Evolutionary conservation across 1,284 basidiomycete genomes (phyloP), one percentile per base, ranked within the genome.

Genomic region (Moesziomyces sp.): DNA sequence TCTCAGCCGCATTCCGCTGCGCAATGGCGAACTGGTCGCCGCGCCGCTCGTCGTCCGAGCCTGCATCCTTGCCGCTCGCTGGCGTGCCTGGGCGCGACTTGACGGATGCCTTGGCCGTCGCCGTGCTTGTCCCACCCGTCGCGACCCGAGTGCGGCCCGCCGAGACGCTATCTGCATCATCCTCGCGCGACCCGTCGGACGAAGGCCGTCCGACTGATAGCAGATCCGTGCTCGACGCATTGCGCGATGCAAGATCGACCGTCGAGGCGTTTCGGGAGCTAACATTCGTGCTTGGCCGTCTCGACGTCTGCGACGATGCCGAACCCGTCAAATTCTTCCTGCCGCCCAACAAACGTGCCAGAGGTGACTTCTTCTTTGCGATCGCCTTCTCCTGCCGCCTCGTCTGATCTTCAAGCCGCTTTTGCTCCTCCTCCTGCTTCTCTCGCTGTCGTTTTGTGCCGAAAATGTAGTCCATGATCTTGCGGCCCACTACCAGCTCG

Each of bases 381-480:
- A 55, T 45, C 18, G 49, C n/a, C 11, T 42, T 55, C 28, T 52
- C 52, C n/a, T 61, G 44, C 18, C 28, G 52, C 11, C 48, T 48
- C 18, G 44, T 46, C 14, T 66, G 63, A 19, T 55, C 18, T 38
- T 64, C 63, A 19, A 66, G 43, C 21, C 64, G 54, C 50, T 61
- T 70, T 38, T 69, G 65, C 49, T 74, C 72, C 38, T 72, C 67
- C 19, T 76, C 77, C 24, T 72, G 66, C 52, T 59, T 55, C 40
- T 78, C 66, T 26, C 69, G 55, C 46, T 74, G 55, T 13, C 81
- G 69, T 26, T 79, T 73, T 44, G 80, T 86, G 48, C 82, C 82
- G 79, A 89, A 97, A 47, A 97, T 86, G 84, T 98, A 98, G 81
- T 93, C 92, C 89, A 94, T 90, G 72, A 97, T 91, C 65, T 90